Evolutionary conservation across 2,329 filamentous ascomycete species (phyloP).

Genomic region (Chaetomiaceae sp.): DNA sequence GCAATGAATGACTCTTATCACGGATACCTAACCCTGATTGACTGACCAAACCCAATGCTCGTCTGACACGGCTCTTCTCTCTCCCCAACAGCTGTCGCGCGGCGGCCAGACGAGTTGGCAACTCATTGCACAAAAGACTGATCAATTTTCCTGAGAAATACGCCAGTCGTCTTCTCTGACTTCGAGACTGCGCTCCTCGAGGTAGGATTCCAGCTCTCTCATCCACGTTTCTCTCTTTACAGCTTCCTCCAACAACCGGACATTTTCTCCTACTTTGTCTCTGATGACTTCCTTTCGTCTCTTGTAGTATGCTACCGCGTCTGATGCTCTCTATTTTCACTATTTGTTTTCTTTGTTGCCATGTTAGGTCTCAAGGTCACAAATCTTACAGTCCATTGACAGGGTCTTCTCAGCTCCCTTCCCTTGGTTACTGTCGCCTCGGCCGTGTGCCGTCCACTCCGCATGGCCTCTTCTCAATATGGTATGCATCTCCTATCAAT

Average conservation of each 20-base stretch:
- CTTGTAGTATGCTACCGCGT: too few relatives aligned
- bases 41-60: constrained; percentile 14
- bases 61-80: constrained; percentile 12
- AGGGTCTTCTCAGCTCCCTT: neutral
- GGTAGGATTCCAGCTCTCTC: too few relatives aligned
- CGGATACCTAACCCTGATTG: neutral
- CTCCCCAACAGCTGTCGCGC: neutral
- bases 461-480: constrained; percentile 12
- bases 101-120: neutral
- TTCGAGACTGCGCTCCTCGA: neutral
- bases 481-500: constrained; percentile 3
- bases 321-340: too few relatives aligned
- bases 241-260: too few relatives aligned
- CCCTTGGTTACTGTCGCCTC: neutral
- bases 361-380: neutral
- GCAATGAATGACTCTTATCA: constrained; percentile 6
- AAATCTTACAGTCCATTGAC: constrained; percentile 4
- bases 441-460: constrained; percentile 3
- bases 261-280: too few relatives aligned
- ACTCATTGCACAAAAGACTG: neutral
- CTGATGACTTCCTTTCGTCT: too few relatives aligned
- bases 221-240: too few relatives aligned
- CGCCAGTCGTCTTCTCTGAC: neutral
- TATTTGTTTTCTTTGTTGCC: neutral
- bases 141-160: neutral